phyloP scores from a whole-genome alignment of 345 rosid genomes.

The Gossypioides kirkii region DNA sequence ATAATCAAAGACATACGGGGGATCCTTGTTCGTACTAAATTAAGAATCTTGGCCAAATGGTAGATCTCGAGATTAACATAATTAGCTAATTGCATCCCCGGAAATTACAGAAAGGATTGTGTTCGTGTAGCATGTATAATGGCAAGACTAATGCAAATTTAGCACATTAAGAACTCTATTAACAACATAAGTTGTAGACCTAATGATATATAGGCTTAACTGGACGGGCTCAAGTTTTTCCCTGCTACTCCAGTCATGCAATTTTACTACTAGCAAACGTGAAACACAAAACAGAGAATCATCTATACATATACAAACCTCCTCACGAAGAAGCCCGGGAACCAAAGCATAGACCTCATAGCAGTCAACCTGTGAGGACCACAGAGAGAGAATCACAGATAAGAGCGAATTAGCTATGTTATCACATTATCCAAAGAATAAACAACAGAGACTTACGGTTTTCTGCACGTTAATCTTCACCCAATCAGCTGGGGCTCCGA shows the following conservation, averaged over 20 bases:
- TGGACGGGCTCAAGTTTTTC: not conserved
- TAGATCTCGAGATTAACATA: not conserved
- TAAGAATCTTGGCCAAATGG: not conserved
- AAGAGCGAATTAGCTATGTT: not conserved
- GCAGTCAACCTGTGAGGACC: conserved; percentile 48
- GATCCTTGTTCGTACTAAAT: not conserved
- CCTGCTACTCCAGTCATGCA: not conserved
- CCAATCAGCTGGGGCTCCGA: conserved; percentile 74
- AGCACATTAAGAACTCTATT: not conserved
- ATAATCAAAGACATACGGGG: not conserved
- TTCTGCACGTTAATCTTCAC: conserved; percentile 62
- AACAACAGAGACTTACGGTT: conserved; percentile 33
- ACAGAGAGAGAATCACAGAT: not conserved
- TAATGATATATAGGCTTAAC: not conserved
- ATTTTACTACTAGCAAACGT: not conserved
- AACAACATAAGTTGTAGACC: not conserved
- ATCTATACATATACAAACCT: conserved; percentile 29
- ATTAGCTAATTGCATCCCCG: not conserved
- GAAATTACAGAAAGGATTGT: not conserved
- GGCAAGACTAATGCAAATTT: not conserved
- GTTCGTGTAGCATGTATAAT: not conserved
- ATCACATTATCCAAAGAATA: not conserved
- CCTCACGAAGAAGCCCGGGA: conserved; percentile 69
- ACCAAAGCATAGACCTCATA: conserved; percentile 63
- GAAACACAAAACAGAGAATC: not conserved